Evolutionary conservation across 768 basidiomycete species (phyloP).

Genomic region (Lentinula raphanica): DNA sequence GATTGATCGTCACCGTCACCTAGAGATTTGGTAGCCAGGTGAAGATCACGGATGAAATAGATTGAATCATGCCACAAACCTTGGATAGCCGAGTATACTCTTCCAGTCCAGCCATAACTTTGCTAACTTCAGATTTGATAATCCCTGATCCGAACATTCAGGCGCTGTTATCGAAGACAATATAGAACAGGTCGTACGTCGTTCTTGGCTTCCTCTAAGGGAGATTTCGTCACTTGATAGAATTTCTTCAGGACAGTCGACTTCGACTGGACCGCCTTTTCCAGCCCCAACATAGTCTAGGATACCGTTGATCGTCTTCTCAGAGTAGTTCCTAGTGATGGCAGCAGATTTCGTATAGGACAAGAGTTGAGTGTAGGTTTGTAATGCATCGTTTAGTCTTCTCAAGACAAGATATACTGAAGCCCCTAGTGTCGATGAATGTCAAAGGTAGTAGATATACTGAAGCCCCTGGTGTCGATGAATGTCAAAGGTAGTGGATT

Average conservation of each 20-base stretch:
- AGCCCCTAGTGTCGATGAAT: constrained; percentile 71
- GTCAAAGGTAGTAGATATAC: no score
- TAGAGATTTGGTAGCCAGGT: constrained; percentile 53
- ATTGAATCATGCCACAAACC: constrained; percentile 34
- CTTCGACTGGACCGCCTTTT: constrained; percentile 71
- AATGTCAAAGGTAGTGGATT: neutral
- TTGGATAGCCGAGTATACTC: constrained; percentile 82
- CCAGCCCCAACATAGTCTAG: constrained; percentile 95
- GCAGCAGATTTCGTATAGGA: constrained; percentile 94
- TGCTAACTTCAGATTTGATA: constrained; percentile 94
- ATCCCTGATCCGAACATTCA: constrained; percentile 45
- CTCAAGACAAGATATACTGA: constrained; percentile 87
- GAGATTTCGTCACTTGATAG: constrained; percentile 89
- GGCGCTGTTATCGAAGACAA: neutral
- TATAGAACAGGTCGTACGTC: constrained; percentile 51
- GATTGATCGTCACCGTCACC: constrained; percentile 73
- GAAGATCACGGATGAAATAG: constrained; percentile 75
- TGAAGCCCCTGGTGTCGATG: no score
- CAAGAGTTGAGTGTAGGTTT: constrained; percentile 80
- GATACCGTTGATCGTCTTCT: constrained; percentile 98
- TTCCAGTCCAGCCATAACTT: constrained; percentile 94
- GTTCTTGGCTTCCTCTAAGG: constrained; percentile 91
- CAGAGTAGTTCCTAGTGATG: constrained; percentile 94
- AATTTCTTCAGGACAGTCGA: constrained; percentile 90
- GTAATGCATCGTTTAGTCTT: constrained; percentile 78